Evolutionary conservation across 23 red algal species (phyloP).

Genomic region (Agarophyton chilense): DNA sequence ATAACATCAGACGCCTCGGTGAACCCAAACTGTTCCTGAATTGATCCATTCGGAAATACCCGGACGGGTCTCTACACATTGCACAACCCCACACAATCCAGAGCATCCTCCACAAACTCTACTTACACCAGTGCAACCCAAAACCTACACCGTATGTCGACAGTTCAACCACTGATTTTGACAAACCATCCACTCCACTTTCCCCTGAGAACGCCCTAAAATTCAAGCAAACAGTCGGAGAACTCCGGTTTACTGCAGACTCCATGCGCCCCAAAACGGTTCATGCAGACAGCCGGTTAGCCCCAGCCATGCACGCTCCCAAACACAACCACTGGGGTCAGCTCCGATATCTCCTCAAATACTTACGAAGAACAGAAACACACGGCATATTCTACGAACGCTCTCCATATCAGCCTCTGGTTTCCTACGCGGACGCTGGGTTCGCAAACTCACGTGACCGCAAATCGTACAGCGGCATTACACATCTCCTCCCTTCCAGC

Average conservation of each 20-base stretch:
- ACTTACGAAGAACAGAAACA: neutral
- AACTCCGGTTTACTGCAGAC: conserved; percentile 11
- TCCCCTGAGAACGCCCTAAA: neutral
- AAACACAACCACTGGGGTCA: neutral
- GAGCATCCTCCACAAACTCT: too few species aligned
- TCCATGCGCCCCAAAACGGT: neutral
- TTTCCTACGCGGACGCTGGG: conserved; percentile 2
- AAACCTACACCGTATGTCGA: neutral
- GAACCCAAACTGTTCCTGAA: neutral
- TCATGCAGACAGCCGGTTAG: neutral
- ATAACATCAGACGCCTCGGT: conserved; percentile 3
- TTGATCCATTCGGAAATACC: neutral
- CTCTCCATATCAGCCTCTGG: neutral
- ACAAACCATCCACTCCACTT: neutral
- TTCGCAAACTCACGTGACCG: neutral
- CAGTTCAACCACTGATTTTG: neutral
- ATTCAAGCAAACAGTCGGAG: conserved; percentile 27
- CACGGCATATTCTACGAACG: neutral
- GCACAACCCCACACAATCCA: neutral
- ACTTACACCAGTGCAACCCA: neutral
- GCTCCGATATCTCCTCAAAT: neutral
- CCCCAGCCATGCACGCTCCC: neutral
- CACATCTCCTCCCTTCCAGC: neutral
- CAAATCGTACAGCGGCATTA: neutral
- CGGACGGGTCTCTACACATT: neutral